Evolutionary conservation across 768 basidiomycete species (phyloP), one percentile per base, ranked within the genome.

Genomic region (Trametes coccinea): DNA sequence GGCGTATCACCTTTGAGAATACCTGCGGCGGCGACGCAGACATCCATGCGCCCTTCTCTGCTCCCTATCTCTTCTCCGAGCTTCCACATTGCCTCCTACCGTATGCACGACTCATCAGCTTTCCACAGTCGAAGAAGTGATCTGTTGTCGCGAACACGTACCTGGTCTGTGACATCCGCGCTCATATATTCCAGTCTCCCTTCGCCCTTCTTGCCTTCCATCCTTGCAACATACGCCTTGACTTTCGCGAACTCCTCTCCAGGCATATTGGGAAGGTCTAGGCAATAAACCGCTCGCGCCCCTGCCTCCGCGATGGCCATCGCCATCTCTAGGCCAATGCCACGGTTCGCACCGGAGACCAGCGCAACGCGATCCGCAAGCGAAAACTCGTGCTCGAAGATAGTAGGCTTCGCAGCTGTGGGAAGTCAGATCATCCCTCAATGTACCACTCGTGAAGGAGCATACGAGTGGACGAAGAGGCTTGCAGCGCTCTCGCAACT

Each of bases 271-370:
- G 87, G 81, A 5, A 90, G 76, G 70, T 90, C 89, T 7, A 90
- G 73, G 68, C 87, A 89, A 70, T 90, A 90, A 10, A 90, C 79
- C 0, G 78, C 85, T 13, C 71, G 66, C 8, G 87, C 87, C 22
- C 90, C 90, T 13, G 84, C 86, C 75, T 92, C 91, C 34, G 82
- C 82, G 37, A 92, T 75, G 2, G 86, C 84, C 52, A 92, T 74
- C 33, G 89, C 89, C 87, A 89, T 87, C 75, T 93, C 92, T 10
- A 93, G 82, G 3, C 92, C 92, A 11, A 93, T 81, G 0, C 91
- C 79, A 34, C 76, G 75, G 63, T 77, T 74, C 14, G 63, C 79
- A 7, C 78, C 78, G 16, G 76, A 73, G 14, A 80, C 76, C 48
- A 78, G 67, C 31, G 70, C 76, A 40, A 76, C 75, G 27, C 75